Conservation (phyloP, 139 green algal genomes). For the Closterium sp. region DNA sequence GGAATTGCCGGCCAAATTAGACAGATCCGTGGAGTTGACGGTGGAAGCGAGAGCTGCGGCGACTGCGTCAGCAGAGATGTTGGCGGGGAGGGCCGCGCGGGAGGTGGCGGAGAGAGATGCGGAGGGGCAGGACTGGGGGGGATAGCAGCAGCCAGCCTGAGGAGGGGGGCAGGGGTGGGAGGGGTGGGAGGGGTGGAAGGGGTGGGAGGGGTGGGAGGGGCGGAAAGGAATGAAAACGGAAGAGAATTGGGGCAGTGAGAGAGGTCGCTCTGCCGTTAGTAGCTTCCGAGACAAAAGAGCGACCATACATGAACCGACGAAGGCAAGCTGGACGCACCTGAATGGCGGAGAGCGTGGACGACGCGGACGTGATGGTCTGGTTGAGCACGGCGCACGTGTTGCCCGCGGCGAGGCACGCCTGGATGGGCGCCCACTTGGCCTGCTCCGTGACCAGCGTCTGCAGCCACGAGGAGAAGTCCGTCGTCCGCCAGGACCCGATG, state of each 20-base stretch:
- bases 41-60: not conserved
- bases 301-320: not conserved
- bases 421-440: slow-evolving; percentile 17
- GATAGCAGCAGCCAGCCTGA: slow-evolving; percentile 42
- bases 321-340: not conserved
- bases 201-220: not conserved
- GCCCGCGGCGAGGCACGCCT: not conserved
- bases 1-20: not conserved
- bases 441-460: slow-evolving; percentile 11
- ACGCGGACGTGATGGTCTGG: not conserved
- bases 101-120: slow-evolving; percentile 24
- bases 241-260: not conserved
- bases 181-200: no score
- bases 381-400: not conserved
- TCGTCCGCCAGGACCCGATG: slow-evolving; percentile 15
- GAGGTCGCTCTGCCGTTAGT: no score
- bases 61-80: not conserved
- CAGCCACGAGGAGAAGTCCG: slow-evolving; percentile 34
- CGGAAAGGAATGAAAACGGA: not conserved
- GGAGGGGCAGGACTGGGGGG: slow-evolving; percentile 27
- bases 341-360: not conserved
- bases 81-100: not conserved
- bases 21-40: slow-evolving; percentile 12
- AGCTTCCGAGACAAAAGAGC: not conserved
- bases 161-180: no score